These are phyloP conservation scores for Apiotrichum gamsii DNA, from an alignment of 1,284 basidiomycete species.

Conservation along the genomic window DNA sequence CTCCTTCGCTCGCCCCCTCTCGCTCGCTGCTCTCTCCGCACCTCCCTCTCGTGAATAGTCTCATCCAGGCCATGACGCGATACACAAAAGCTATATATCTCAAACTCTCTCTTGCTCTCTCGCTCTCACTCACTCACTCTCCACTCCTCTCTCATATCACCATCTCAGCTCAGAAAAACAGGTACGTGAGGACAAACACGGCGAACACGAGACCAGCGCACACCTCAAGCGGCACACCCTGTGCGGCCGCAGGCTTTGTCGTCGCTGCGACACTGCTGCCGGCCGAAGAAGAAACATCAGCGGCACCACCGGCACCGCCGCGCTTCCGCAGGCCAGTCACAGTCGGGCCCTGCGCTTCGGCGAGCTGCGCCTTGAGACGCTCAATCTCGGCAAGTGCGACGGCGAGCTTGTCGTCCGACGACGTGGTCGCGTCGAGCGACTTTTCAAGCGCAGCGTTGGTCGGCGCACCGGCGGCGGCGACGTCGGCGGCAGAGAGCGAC, in stretches of 20 bases:
- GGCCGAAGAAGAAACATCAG: slow-evolving; percentile 21
- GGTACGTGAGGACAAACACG: slow-evolving; percentile 55
- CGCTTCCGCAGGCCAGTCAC: slow-evolving; percentile 42
- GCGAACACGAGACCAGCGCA: slow-evolving; percentile 51
- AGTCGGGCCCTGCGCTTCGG: slow-evolving; percentile 29
- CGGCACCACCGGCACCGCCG: slow-evolving; percentile 26
- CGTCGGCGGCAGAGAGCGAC: slow-evolving; percentile 29
- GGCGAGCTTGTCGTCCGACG: slow-evolving; percentile 43
- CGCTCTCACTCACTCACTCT: too few species aligned
- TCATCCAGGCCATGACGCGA: too few species aligned
- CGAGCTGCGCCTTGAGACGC: slow-evolving; percentile 33
- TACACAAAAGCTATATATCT: too few species aligned
- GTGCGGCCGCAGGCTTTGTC: slow-evolving; percentile 12
- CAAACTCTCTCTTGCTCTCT: too few species aligned
- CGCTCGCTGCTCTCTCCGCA: background rate
- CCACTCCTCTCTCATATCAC: too few species aligned
- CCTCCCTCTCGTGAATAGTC: too few species aligned
- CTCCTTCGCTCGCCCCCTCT: too few species aligned
- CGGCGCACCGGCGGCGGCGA: slow-evolving; percentile 19
- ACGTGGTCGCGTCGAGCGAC: slow-evolving; percentile 33
- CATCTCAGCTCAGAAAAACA: slow-evolving; percentile 48
- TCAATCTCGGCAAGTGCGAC: slow-evolving; percentile 44
- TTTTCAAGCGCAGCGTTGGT: slow-evolving; percentile 37
- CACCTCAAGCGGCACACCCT: slow-evolving; percentile 53
- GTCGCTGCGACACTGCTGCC: slow-evolving; percentile 29